These are phyloP conservation scores for Erysimum cheiranthoides DNA, from an alignment of 345 rosid genomes.

Conservation along the genomic window DNA sequence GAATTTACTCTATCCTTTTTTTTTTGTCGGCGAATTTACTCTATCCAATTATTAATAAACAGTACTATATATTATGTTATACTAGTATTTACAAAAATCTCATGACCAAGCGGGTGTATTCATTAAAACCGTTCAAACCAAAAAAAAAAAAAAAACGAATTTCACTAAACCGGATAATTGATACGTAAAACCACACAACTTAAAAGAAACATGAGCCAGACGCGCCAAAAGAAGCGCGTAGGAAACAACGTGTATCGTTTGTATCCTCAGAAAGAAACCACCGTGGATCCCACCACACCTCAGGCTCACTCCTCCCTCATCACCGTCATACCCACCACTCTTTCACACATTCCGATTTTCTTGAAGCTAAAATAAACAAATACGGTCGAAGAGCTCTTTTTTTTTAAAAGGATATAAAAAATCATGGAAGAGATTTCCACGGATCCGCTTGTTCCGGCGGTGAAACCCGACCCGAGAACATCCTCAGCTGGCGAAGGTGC, in stretches of 20 bases:
- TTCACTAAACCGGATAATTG: background rate
- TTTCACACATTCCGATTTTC: constrained; percentile 24
- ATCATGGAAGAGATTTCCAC: constrained; percentile 52
- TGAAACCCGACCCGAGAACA: constrained; percentile 53
- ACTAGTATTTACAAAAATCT: too few species aligned
- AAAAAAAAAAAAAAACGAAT: background rate
- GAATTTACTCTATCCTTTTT: too few species aligned
- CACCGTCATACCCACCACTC: constrained; percentile 41
- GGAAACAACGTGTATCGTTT: constrained; percentile 31
- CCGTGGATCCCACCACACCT: constrained; percentile 47
- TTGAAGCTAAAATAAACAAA: background rate
- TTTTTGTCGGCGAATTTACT: too few species aligned
- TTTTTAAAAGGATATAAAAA: background rate
- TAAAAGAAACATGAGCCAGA: constrained; percentile 7
- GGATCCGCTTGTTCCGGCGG: constrained; percentile 71
- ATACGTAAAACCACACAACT: constrained; percentile 3
- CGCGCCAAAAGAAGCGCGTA: constrained; percentile 45
- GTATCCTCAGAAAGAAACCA: constrained; percentile 48
- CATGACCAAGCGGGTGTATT: background rate
- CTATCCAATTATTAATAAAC: too few species aligned
- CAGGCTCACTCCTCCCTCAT: constrained; percentile 40
- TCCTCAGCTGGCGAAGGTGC: constrained; percentile 37
- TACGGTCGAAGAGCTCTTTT: background rate
- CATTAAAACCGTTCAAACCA: background rate
- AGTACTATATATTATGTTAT: too few species aligned